phyloP scores from a whole-genome alignment of 208 protist genomes.

The Tritrichomonas foetus region DNA sequence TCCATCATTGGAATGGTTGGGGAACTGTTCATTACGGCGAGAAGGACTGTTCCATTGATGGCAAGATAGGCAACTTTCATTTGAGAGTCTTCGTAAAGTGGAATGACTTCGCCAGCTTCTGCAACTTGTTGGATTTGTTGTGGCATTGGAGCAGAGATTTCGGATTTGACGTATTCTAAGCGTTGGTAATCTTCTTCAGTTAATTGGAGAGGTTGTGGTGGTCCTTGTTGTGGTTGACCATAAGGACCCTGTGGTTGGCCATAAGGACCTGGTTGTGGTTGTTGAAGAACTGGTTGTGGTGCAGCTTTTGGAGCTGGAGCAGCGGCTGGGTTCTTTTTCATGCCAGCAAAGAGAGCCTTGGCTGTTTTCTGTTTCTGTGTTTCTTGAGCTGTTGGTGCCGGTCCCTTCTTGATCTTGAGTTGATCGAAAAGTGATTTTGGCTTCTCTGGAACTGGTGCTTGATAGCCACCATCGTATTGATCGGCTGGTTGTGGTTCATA shows the following conservation, averaged over 20 bases:
- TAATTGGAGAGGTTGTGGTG: neutral
- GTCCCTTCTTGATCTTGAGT: neutral
- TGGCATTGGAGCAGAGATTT: neutral
- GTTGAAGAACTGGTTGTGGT: neutral
- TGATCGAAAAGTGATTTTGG: neutral
- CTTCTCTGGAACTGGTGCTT: neutral
- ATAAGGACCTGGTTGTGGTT: neutral
- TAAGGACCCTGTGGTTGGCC: neutral
- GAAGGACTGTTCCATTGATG: neutral
- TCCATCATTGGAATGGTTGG: neutral
- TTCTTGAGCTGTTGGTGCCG: neutral
- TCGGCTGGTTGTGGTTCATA: neutral
- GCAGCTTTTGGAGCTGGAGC: neutral
- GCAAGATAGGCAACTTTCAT: neutral
- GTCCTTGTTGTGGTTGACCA: neutral
- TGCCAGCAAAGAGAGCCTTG: neutral
- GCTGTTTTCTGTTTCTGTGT: neutral
- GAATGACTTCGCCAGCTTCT: too few relatives aligned
- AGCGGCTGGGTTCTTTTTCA: neutral
- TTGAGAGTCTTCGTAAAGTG: neutral
- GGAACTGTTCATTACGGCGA: neutral
- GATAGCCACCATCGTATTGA: neutral
- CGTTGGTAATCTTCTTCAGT: neutral
- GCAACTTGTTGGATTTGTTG: neutral
- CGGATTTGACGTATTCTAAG: neutral